Conservation (phyloP, 345 rosid species). For the Durio zibethinus region DNA sequence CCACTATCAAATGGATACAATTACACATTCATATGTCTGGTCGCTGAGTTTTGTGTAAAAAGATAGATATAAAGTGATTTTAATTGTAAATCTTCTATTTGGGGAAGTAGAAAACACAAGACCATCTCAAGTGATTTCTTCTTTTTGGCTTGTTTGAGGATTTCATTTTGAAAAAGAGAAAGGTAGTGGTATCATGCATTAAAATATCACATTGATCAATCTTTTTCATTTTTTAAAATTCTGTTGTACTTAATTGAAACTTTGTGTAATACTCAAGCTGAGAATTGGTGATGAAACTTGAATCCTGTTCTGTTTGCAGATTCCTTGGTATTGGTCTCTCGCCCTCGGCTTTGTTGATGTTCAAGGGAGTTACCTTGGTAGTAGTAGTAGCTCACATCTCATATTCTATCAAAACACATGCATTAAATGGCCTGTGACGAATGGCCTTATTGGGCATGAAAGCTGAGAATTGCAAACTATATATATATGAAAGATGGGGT, state of each 20-base stretch:
- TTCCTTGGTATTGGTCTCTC: slow-evolving; percentile 64
- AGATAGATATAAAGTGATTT: too few species aligned
- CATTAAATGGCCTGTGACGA: neutral
- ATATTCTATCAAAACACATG: neutral
- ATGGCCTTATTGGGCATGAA: neutral
- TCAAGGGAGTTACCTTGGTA: slow-evolving; percentile 59
- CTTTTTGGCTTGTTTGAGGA: neutral
- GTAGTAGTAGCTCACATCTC: slow-evolving; percentile 12
- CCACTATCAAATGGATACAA: too few species aligned
- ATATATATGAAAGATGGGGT: neutral
- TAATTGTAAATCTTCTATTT: too few species aligned
- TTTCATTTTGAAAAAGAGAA: neutral
- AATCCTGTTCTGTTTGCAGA: slow-evolving; percentile 24
- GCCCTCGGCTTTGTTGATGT: slow-evolving; percentile 57
- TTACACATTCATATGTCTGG: too few species aligned
- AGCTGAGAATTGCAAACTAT: neutral
- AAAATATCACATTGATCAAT: neutral
- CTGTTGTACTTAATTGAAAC: neutral
- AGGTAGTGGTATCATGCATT: neutral
- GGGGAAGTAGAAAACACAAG: neutral
- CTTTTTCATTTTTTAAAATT: neutral
- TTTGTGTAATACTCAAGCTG: neutral
- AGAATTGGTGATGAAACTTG: neutral
- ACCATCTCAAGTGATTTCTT: neutral
- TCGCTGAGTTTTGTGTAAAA: too few species aligned